Percentiles rank a stretch among this genome's conserved stretches.
These are phyloP conservation scores for Colletotrichum musicola DNA, from an alignment of 2,329 filamentous ascomycete genomes.

Conservation along the genomic window DNA sequence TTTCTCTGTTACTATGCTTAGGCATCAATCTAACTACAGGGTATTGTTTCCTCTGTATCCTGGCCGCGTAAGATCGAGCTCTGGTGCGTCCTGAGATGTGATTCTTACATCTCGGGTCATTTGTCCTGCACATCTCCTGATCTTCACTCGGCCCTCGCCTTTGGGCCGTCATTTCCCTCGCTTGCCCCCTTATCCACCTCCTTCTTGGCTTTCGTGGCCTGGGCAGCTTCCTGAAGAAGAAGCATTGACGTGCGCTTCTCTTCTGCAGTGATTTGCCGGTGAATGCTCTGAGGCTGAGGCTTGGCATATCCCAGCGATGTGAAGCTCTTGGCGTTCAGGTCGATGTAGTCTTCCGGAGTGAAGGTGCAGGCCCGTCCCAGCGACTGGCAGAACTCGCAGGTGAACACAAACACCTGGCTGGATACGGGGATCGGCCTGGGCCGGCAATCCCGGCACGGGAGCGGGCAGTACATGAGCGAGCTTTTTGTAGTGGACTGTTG, in stretches of 20 bases:
- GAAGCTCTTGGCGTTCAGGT: conserved; percentile 1
- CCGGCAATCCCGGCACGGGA: neutral
- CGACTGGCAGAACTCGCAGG: conserved; percentile 9
- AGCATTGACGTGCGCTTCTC: too few species aligned
- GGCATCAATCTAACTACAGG: neutral
- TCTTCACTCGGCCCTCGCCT: too few species aligned
- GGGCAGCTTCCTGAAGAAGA: too few species aligned
- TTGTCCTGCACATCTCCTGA: too few species aligned
- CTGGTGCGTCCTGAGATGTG: too few species aligned
- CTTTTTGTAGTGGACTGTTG: neutral
- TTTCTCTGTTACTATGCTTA: too few species aligned
- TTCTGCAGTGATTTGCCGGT: neutral
- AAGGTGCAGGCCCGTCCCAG: conserved; percentile 14
- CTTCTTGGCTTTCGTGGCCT: too few species aligned
- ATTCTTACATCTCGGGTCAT: too few species aligned
- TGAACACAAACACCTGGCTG: neutral
- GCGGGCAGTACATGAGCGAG: conserved; percentile 15
- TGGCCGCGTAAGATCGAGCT: too few species aligned
- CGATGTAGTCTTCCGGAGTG: neutral
- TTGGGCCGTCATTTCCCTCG: too few species aligned
- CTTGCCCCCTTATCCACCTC: too few species aligned
- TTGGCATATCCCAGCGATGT: conserved; percentile 16
- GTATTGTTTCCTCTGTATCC: too few species aligned
- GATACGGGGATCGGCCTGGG: neutral
- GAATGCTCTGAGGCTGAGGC: neutral